These are phyloP conservation scores for Wakefieldia striispora DNA, from an alignment of 768 basidiomycete species.

Conservation along the genomic window DNA sequence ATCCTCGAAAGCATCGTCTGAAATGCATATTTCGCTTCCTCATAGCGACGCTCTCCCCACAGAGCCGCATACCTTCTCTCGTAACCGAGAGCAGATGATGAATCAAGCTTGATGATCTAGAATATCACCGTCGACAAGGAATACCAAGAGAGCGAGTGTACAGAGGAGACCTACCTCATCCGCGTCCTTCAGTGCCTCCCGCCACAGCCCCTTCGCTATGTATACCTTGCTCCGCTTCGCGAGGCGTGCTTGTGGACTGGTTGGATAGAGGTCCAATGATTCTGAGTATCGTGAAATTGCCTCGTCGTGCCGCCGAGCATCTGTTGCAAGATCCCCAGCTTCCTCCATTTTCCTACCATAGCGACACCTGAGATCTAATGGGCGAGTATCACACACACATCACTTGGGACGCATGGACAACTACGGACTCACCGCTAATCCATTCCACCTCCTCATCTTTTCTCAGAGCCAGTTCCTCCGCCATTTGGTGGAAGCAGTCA, in stretches of 20 bases:
- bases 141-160: no score
- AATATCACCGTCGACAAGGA: no score
- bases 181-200: background rate
- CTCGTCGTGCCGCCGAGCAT: background rate
- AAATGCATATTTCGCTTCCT: no score
- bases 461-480: background rate
- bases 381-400: background rate
- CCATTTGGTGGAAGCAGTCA: conserved; percentile 4
- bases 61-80: no score
- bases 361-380: background rate
- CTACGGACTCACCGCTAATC: background rate
- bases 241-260: background rate
- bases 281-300: background rate
- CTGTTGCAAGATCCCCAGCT: background rate
- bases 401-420: no score
- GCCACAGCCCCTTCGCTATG: background rate
- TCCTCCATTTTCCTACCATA: background rate
- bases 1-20: no score
- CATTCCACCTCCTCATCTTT: background rate
- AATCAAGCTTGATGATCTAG: no score
- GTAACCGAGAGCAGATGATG: no score
- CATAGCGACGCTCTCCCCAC: no score
- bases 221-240: background rate
- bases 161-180: background rate
- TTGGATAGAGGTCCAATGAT: background rate